Percentiles rank a stretch among this genome's conserved stretches.
Conservation (phyloP, 1,139 yeast species). For the Geotrichum macrosporum region DNA sequence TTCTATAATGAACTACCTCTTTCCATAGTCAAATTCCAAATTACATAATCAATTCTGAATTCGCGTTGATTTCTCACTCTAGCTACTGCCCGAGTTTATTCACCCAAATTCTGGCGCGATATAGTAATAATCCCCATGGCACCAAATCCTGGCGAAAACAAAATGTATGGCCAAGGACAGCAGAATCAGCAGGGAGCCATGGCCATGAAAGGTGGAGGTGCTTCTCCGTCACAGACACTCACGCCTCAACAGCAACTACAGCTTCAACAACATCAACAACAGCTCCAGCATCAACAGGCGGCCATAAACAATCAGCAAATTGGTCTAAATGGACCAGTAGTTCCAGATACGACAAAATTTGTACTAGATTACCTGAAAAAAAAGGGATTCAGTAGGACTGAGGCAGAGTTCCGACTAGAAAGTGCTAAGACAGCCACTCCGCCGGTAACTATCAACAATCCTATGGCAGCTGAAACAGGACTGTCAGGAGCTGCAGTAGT, state of each 20-base stretch:
- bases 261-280: constrained; percentile 11
- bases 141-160: background rate
- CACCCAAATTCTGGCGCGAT: background rate
- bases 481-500: constrained; percentile 10
- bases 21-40: too few relatives aligned
- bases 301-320: constrained; percentile 1
- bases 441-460: constrained; percentile 30
- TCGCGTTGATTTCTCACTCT: background rate
- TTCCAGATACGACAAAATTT: constrained; percentile 19
- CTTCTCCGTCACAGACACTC: background rate
- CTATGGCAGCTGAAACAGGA: background rate
- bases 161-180: constrained; percentile 4
- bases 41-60: background rate
- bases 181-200: constrained; percentile 1
- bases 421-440: constrained; percentile 68
- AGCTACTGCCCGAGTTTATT: background rate
- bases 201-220: background rate
- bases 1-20: too few relatives aligned
- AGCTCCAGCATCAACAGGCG: constrained; percentile 11
- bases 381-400: constrained; percentile 91
- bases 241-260: constrained; percentile 9
- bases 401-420: constrained; percentile 88
- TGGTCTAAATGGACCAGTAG: background rate
- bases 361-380: constrained; percentile 89
- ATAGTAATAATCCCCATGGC: background rate